These are phyloP conservation scores for Irpex rosettiformis DNA, from an alignment of 1,284 basidiomycete species.

Conservation along the genomic window DNA sequence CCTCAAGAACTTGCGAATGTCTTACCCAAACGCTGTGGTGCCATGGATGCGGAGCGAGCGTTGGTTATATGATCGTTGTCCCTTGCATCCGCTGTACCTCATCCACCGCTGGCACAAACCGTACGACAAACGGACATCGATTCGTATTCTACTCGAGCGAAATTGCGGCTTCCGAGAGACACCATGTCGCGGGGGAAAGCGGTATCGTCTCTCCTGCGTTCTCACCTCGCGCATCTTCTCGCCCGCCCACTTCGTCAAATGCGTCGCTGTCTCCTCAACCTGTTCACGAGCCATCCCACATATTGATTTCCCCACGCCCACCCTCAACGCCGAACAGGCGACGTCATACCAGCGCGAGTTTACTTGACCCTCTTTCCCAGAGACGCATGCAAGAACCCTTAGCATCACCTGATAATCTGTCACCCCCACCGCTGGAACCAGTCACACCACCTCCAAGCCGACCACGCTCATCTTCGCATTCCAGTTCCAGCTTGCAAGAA, in stretches of 20 bases:
- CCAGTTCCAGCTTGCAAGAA: background rate
- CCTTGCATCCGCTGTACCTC: slow-evolving; percentile 73
- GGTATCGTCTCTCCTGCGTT: slow-evolving; percentile 41
- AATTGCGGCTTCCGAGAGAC: slow-evolving; percentile 67
- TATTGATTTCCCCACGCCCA: background rate
- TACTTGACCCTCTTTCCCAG: background rate
- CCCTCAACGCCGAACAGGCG: slow-evolving; percentile 15
- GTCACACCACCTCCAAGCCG: slow-evolving; percentile 21
- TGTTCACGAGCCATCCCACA: background rate
- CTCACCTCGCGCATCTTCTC: background rate
- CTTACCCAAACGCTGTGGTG: slow-evolving; percentile 77
- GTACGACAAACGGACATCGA: slow-evolving; percentile 79
- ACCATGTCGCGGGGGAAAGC: slow-evolving; percentile 66
- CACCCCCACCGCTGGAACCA: slow-evolving; percentile 19
- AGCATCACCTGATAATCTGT: slow-evolving; percentile 17
- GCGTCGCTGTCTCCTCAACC: background rate
- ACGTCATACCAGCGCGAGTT: background rate
- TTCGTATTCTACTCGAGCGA: slow-evolving; percentile 86
- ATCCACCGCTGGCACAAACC: slow-evolving; percentile 60
- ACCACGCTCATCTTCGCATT: slow-evolving; percentile 20
- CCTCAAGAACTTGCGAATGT: slow-evolving; percentile 56
- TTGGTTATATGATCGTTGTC: slow-evolving; percentile 77
- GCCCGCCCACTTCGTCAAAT: slow-evolving; percentile 11
- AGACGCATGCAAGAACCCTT: slow-evolving; percentile 21
- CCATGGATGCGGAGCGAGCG: slow-evolving; percentile 71